phyloP scores from a whole-genome alignment of 2,329 filamentous ascomycete species.

The Alternaria brassicae region DNA sequence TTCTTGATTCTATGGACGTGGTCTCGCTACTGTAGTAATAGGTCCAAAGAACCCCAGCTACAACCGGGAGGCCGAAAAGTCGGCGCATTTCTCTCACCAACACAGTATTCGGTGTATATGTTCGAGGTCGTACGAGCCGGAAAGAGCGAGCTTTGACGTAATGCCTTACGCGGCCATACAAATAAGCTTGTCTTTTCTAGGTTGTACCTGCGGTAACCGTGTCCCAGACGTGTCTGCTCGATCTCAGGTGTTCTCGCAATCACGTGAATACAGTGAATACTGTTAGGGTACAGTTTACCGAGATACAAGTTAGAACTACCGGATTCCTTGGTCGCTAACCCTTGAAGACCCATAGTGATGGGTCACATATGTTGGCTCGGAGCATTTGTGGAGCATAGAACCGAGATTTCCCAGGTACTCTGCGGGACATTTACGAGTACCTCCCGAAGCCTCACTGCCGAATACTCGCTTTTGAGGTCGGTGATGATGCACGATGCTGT shows the following conservation, averaged over 20 bases:
- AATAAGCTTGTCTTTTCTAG: no score
- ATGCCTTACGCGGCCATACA: background rate
- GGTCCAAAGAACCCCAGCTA: background rate
- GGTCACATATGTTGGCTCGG: conserved; percentile 1
- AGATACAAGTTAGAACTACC: background rate
- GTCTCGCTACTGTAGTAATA: conserved; percentile 7
- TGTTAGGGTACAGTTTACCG: background rate
- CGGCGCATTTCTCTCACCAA: conserved; percentile 5
- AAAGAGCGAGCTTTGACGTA: background rate
- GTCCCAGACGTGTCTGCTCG: background rate
- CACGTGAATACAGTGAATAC: background rate
- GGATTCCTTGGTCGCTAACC: background rate
- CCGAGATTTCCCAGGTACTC: background rate
- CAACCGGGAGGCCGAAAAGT: background rate
- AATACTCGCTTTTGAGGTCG: background rate
- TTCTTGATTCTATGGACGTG: background rate
- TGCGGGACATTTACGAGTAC: conserved; percentile 4
- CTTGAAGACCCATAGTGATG: background rate
- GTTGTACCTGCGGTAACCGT: background rate
- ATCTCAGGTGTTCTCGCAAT: background rate
- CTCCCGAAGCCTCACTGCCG: background rate
- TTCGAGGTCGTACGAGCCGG: background rate
- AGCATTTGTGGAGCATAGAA: conserved; percentile 5
- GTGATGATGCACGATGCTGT: background rate
- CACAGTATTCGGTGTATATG: conserved; percentile 3